phyloP scores from a whole-genome alignment of 2,329 filamentous ascomycete genomes.

The Pseudocercospora eumusae region DNA sequence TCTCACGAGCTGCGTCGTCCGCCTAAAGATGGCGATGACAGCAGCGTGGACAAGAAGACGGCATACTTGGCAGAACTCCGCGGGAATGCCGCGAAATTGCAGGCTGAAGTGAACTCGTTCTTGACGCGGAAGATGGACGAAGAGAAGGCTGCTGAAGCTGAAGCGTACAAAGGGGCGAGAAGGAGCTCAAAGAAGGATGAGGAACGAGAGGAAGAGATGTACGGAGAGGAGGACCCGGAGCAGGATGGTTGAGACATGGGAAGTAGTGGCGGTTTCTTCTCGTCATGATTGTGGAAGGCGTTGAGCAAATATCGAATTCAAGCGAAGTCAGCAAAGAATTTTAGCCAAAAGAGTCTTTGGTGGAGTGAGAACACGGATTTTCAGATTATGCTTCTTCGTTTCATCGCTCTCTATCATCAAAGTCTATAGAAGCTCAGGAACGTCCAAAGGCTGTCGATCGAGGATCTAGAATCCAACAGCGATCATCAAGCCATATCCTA shows the following conservation, averaged over 20 bases:
- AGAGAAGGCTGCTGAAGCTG: conserved; percentile 59
- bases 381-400: not conserved
- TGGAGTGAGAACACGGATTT: not conserved
- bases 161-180: conserved; percentile 28
- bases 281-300: too few relatives aligned
- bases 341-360: not conserved
- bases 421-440: conserved; percentile 11
- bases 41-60: conserved; percentile 53
- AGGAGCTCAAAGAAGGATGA: conserved; percentile 38
- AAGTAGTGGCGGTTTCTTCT: too few relatives aligned
- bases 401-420: not conserved
- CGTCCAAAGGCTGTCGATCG: conserved; percentile 10
- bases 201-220: conserved; percentile 64
- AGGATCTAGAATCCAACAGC: conserved; percentile 62
- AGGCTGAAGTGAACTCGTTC: conserved; percentile 68
- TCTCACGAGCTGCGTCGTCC: conserved; percentile 17
- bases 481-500: conserved; percentile 90
- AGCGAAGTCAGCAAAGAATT: not conserved
- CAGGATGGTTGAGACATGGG: conserved; percentile 45
- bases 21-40: conserved; percentile 18
- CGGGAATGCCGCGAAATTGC: conserved; percentile 58
- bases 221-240: conserved; percentile 77
- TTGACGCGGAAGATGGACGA: conserved; percentile 74
- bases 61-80: conserved; percentile 63
- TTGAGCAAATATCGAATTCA: not conserved